A percentile compares a stretch with the other conserved stretches of the same genome.
phyloP scores from a whole-genome alignment of 1,139 yeast species.

The Schwanniomyces etchellsii region DNA sequence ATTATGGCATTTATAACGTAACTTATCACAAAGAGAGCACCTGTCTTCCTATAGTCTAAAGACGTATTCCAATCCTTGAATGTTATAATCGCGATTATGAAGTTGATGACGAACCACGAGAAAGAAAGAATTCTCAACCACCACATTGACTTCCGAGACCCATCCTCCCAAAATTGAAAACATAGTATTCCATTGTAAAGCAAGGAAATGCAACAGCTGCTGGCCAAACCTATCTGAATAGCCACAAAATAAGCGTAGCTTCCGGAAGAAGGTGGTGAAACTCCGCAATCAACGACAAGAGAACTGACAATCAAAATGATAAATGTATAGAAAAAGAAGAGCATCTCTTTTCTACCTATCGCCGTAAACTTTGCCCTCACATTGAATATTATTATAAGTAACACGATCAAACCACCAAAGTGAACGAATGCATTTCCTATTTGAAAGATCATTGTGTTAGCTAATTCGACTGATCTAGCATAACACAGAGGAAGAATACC shows the following conservation, averaged over 20 bases:
- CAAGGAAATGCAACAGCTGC: slow-evolving; percentile 65
- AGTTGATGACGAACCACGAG: slow-evolving; percentile 56
- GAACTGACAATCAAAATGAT: slow-evolving; percentile 57
- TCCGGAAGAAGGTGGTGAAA: slow-evolving; percentile 74
- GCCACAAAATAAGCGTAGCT: slow-evolving; percentile 81
- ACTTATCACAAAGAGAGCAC: slow-evolving; percentile 60
- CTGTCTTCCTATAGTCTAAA: slow-evolving; percentile 41
- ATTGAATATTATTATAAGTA: slow-evolving; percentile 70
- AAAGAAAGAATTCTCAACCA: slow-evolving; percentile 44
- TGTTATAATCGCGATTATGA: slow-evolving; percentile 63
- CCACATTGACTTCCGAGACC: slow-evolving; percentile 62
- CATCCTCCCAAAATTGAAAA: slow-evolving; percentile 93
- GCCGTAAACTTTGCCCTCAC: slow-evolving; percentile 86
- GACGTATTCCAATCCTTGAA: slow-evolving; percentile 63
- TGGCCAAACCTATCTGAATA: slow-evolving; percentile 67
- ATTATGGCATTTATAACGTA: slow-evolving; percentile 69
- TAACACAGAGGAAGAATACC: slow-evolving; percentile 79
- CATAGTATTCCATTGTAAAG: slow-evolving; percentile 73
- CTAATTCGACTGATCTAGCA: slow-evolving; percentile 78
- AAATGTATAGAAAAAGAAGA: slow-evolving; percentile 61
- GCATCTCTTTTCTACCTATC: slow-evolving; percentile 84
- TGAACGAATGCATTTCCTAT: slow-evolving; percentile 87
- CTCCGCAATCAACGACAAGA: slow-evolving; percentile 86
- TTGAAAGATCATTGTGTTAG: slow-evolving; percentile 87
- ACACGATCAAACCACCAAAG: slow-evolving; percentile 61